Base-by-base conservation (phyloP, 2,329 filamentous ascomycete genomes). In the Pseudopyrenochaeta lycopersici region DNA sequence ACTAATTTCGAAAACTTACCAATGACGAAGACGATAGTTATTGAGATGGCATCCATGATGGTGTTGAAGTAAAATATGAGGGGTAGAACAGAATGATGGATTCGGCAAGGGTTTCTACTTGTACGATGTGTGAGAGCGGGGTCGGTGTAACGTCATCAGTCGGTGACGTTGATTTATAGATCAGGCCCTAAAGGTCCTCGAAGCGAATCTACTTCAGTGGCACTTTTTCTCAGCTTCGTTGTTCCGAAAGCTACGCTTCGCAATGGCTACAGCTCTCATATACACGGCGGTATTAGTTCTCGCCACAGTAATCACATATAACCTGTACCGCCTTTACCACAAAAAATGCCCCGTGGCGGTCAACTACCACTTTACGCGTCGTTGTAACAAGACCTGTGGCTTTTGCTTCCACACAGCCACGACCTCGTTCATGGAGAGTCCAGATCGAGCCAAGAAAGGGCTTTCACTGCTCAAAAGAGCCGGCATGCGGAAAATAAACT, bases 351-450 rank as follows among this genome's bases (percentile, higher is more conserved):
- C 77, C 12, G 54, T 82, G 31, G 80, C 78, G 0, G 80, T 83
- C 36, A 83, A 82, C 62, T 82, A 80, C 60, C 72, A 76, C 61
- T 79, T 79, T 58, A 76, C 77, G 0, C 72, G 80, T n/a, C 74
- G 77, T 63, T 82, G 80, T 65, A 83, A 82, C 68, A 76, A 78
- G 21, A 66, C 63, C 6, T 85, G 82, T 64, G 79, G 76, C 7
- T 85, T 85, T 71, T 86, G 83, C 67, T 85, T 86, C 72, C 82
- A 85, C 66, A 85, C 82, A 1, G 82, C 78, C 6, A 84, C 75
- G 31, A 77, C 77, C 1, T 82, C 79, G 2, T 69, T 81, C 62
- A 75, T 81, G 3, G 73, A 76, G 2, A 52, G 72, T 4, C 57
- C 78, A n/a, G 65, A 72, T 0, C 66, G 80, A 0, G 80, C 80